phyloP scores from a whole-genome alignment of 2,329 filamentous ascomycete genomes.

The Trichoderma brevicompactum region DNA sequence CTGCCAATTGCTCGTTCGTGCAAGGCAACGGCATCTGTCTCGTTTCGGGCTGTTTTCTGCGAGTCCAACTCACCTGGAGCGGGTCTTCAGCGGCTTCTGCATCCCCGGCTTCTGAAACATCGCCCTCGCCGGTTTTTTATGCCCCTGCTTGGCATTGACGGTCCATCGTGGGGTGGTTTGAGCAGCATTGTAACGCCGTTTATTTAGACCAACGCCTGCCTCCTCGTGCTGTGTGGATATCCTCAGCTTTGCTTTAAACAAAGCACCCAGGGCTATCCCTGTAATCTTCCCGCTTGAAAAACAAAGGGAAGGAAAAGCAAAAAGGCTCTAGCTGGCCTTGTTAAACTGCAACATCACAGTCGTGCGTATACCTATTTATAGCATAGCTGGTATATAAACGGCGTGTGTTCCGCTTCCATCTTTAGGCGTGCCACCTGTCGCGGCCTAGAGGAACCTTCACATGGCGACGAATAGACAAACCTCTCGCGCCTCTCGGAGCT shows the following conservation, averaged over 20 bases:
- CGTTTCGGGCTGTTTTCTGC: slow-evolving; percentile 5
- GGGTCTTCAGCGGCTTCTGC: slow-evolving; percentile 31
- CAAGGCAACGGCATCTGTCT: background rate
- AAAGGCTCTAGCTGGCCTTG: background rate
- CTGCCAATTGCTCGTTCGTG: background rate
- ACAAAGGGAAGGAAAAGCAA: background rate
- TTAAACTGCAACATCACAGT: slow-evolving; percentile 8
- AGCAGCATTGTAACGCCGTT: background rate
- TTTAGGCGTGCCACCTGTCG: slow-evolving; percentile 9
- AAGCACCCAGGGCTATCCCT: slow-evolving; percentile 1
- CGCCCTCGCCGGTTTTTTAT: slow-evolving; percentile 10
- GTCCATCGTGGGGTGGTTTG: slow-evolving; percentile 10
- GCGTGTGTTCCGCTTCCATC: background rate
- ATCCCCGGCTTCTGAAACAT: slow-evolving; percentile 10
- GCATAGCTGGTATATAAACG: background rate
- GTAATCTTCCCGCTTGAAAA: slow-evolving; percentile 6
- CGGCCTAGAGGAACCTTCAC: slow-evolving; percentile 6
- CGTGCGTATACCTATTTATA: background rate
- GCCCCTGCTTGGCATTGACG: background rate
- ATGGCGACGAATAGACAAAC: slow-evolving; percentile 33
- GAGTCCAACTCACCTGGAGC: slow-evolving; percentile 28
- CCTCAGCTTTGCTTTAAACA: slow-evolving; percentile 8
- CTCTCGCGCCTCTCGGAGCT: slow-evolving; percentile 34
- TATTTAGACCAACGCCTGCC: background rate
- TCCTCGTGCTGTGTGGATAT: slow-evolving; percentile 9